Conservation (phyloP, 192 early-diverging fungal species). For the Linnemannia hyalina region DNA sequence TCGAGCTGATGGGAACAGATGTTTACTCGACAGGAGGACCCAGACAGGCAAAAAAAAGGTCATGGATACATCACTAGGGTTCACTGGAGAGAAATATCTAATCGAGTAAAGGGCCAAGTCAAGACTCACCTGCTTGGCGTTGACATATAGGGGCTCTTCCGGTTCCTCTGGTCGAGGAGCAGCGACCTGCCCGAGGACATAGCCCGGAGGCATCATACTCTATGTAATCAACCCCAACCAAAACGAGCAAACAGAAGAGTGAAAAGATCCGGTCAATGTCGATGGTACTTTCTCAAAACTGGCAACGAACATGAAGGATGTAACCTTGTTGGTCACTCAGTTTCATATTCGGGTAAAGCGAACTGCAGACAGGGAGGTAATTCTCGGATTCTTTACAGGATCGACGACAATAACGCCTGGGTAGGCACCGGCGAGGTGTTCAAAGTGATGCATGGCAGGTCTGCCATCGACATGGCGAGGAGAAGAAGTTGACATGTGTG, state of each 20-base stretch:
- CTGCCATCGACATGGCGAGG: constrained; percentile 24
- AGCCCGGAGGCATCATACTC: constrained; percentile 49
- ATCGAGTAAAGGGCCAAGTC: not conserved
- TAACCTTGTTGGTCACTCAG: not conserved
- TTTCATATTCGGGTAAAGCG: not conserved
- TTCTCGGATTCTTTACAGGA: constrained; percentile 29
- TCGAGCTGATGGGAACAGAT: too few species aligned
- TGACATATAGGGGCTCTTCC: constrained; percentile 54
- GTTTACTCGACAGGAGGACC: too few species aligned
- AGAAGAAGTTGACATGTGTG: constrained; percentile 14
- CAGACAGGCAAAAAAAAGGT: too few species aligned
- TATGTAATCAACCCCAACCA: constrained; percentile 4
- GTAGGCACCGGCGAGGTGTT: constrained; percentile 41
- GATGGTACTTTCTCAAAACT: not conserved
- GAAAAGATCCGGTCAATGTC: not conserved
- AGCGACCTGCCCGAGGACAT: constrained; percentile 44
- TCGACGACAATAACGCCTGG: constrained; percentile 51
- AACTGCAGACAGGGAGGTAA: not conserved
- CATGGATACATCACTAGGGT: not conserved
- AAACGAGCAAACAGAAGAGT: not conserved
- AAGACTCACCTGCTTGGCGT: constrained; percentile 50
- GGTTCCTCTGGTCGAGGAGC: constrained; percentile 34
- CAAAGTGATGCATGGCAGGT: constrained; percentile 26
- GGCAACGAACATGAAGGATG: not conserved
- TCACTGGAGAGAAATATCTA: not conserved